A percentile compares a stretch with the other conserved stretches of the same genome.
Conservation (phyloP, 1,139 yeast species). For the Suhomyces bokatorum region DNA sequence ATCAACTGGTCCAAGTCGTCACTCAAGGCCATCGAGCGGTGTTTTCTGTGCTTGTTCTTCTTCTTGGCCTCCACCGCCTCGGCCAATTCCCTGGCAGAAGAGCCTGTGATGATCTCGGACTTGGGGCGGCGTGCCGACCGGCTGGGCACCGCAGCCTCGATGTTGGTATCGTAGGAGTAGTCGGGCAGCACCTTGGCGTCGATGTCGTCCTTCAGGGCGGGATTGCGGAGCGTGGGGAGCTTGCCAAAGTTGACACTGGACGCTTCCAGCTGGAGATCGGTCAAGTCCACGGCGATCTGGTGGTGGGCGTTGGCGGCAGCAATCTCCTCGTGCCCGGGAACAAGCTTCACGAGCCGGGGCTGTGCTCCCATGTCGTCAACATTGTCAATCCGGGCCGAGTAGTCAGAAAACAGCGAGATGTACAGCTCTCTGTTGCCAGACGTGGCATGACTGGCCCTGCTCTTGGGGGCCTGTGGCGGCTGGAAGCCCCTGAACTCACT, state of each 20-base stretch:
- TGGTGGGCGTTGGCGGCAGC: neutral
- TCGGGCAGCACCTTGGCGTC: slow-evolving; percentile 25
- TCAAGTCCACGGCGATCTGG: slow-evolving; percentile 6
- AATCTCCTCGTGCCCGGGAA: slow-evolving; percentile 3
- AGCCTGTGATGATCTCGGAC: slow-evolving; percentile 26
- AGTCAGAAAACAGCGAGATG: slow-evolving; percentile 31
- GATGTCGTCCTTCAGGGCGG: slow-evolving; percentile 4
- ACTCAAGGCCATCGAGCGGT: slow-evolving; percentile 20
- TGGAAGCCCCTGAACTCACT: slow-evolving; percentile 13
- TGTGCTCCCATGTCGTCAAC: slow-evolving; percentile 20
- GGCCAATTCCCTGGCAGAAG: slow-evolving; percentile 11
- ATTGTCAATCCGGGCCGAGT: slow-evolving; percentile 26
- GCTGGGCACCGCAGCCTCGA: slow-evolving; percentile 45
- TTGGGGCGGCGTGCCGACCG: slow-evolving; percentile 44
- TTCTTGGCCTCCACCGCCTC: slow-evolving; percentile 16
- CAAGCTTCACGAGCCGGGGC: slow-evolving; percentile 14
- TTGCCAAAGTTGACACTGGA: slow-evolving; percentile 20
- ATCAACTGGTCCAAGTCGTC: slow-evolving; percentile 45
- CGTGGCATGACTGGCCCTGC: neutral
- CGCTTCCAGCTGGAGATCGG: slow-evolving; percentile 14
- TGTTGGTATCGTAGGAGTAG: slow-evolving; percentile 33
- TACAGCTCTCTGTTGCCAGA: slow-evolving; percentile 24
- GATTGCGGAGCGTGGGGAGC: slow-evolving; percentile 18
- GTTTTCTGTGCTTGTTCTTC: slow-evolving; percentile 11
- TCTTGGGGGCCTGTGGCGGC: slow-evolving; percentile 12